Conservation (phyloP, 176 grass and related monocot genomes). For the Aegilops longissima region DNA sequence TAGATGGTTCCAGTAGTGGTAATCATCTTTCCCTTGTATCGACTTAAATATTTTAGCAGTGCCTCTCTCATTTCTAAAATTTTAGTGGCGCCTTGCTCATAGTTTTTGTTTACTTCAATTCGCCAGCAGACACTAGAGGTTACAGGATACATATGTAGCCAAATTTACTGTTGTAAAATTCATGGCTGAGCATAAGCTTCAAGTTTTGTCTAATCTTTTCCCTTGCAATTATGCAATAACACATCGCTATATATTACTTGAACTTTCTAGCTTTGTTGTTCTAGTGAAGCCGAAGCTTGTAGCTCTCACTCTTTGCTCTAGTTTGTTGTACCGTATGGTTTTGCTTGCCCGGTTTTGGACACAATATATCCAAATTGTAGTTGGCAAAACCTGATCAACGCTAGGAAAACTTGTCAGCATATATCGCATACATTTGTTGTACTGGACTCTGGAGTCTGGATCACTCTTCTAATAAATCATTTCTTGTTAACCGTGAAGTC, state of each 20-base stretch:
- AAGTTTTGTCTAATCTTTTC: conserved; percentile 1
- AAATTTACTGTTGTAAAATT: conserved; percentile 18
- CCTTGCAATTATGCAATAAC: background rate
- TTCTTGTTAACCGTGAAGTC: background rate
- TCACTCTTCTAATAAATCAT: background rate
- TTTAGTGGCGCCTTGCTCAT: background rate
- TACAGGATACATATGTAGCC: background rate
- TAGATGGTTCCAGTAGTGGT: conserved; percentile 45
- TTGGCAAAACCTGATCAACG: background rate
- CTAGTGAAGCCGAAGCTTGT: background rate
- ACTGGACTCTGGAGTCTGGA: background rate
- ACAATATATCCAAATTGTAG: background rate
- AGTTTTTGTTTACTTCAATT: conserved; percentile 20
- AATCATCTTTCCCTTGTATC: conserved; percentile 1
- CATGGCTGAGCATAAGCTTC: conserved; percentile 10
- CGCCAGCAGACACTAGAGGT: background rate
- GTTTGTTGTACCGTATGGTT: background rate
- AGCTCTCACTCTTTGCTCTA: background rate
- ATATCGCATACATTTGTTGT: background rate
- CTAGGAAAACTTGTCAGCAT: background rate
- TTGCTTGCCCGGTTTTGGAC: background rate
- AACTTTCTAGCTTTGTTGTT: background rate
- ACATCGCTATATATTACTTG: background rate
- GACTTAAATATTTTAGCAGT: conserved; percentile 14
- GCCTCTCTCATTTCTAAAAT: background rate